These are phyloP conservation scores for Bryoglossum gracile DNA, from an alignment of 495 filamentous ascomycete genomes.

Conservation along the genomic window DNA sequence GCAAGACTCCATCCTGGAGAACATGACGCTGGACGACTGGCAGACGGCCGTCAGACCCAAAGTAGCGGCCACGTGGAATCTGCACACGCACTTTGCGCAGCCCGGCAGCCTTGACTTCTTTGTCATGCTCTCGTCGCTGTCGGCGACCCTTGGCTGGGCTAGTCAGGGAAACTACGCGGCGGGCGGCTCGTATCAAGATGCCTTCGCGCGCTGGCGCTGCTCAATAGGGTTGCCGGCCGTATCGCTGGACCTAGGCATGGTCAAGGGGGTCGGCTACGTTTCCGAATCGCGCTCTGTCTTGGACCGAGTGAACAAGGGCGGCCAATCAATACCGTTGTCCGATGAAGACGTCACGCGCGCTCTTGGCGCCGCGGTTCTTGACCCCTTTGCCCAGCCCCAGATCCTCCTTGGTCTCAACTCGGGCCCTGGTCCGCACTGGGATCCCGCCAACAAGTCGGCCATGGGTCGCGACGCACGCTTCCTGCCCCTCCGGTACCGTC, in stretches of 20 bases:
- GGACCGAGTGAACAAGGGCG: too few relatives aligned
- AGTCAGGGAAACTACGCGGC: not conserved
- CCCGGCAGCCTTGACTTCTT: not conserved
- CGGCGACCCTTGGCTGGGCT: not conserved
- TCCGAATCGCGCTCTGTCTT: too few relatives aligned
- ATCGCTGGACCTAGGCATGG: not conserved
- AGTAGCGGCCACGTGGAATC: slow-evolving; percentile 16
- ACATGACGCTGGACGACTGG: slow-evolving; percentile 28
- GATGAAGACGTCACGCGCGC: not conserved
- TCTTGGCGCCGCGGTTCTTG: not conserved
- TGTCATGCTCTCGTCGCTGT: not conserved
- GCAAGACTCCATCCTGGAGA: slow-evolving; percentile 10
- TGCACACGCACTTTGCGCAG: not conserved
- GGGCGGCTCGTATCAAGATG: not conserved
- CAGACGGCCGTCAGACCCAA: slow-evolving; percentile 31
- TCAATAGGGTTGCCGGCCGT: not conserved
- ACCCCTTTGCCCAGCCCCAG: not conserved
- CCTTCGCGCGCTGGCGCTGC: not conserved
- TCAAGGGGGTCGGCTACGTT: not conserved
- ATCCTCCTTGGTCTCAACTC: not conserved
- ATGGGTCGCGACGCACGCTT: not conserved
- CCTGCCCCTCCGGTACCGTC: too few relatives aligned
- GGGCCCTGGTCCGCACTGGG: too few relatives aligned
- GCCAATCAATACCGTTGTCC: not conserved
- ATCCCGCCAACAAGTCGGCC: not conserved